phyloP scores from a whole-genome alignment of 805 yeast genomes.

The Candida nanaspora region DNA sequence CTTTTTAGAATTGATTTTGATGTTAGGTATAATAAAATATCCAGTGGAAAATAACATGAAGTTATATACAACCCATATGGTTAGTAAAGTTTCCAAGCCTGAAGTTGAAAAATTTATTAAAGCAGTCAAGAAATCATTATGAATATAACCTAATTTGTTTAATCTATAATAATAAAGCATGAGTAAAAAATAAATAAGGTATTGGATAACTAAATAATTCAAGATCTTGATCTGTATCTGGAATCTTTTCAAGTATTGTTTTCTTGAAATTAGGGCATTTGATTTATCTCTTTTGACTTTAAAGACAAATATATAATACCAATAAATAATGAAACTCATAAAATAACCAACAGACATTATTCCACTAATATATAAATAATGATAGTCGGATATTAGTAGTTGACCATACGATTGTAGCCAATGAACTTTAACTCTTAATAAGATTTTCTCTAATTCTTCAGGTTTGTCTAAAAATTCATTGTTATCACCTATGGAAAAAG shows the following conservation, averaged over 20 bases:
- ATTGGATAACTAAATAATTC: slow-evolving; percentile 10
- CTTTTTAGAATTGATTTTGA: slow-evolving; percentile 7
- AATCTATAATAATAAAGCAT: slow-evolving; percentile 10
- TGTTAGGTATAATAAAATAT: slow-evolving; percentile 11
- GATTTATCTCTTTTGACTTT: slow-evolving; percentile 10
- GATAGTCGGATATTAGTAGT: slow-evolving; percentile 22
- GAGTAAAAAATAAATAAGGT: slow-evolving; percentile 12
- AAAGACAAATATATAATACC: slow-evolving; percentile 7
- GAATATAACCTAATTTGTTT: slow-evolving; percentile 21
- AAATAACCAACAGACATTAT: slow-evolving; percentile 16
- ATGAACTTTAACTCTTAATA: slow-evolving; percentile 13
- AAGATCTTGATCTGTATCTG: slow-evolving; percentile 21
- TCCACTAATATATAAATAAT: slow-evolving; percentile 16
- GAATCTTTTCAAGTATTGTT: neutral
- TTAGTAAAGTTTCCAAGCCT: slow-evolving; percentile 15
- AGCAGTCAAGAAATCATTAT: slow-evolving; percentile 12
- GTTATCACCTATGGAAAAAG: slow-evolving; percentile 4
- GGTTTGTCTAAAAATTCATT: no score
- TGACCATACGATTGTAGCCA: slow-evolving; percentile 28
- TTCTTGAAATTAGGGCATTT: slow-evolving; percentile 11
- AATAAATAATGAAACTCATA: slow-evolving; percentile 8
- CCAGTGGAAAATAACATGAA: slow-evolving; percentile 24
- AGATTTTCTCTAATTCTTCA: neutral
- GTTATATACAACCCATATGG: slow-evolving; percentile 26
- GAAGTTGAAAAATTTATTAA: slow-evolving; percentile 15